A percentile compares a stretch with the other conserved stretches of the same genome.
phyloP scores from a whole-genome alignment of 2,329 filamentous ascomycete genomes.

The Fusarium sterilihyphosum region DNA sequence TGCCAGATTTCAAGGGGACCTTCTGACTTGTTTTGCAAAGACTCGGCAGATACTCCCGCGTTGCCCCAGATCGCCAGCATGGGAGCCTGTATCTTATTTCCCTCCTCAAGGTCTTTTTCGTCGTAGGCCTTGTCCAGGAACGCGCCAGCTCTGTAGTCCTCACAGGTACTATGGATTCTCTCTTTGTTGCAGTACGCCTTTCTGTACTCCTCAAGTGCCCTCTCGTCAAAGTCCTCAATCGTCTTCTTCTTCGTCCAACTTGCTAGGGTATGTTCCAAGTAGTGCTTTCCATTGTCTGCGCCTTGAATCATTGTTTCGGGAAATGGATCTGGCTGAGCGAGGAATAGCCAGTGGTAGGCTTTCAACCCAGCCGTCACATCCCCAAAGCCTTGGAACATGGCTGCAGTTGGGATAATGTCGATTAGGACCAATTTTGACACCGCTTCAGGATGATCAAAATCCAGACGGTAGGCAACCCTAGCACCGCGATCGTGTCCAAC shows the following conservation, averaged over 20 bases:
- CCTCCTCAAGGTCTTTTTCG: rapidly evolving
- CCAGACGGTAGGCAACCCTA: rapidly evolving
- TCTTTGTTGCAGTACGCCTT: not conserved
- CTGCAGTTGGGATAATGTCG: not conserved
- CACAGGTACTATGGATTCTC: not conserved
- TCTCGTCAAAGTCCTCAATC: not conserved
- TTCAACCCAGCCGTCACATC: not conserved
- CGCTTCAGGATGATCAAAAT: rapidly evolving
- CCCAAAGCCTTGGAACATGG: not conserved
- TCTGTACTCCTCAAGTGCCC: not conserved
- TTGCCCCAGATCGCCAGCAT: not conserved
- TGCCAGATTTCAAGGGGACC: not conserved
- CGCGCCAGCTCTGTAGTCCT: not conserved
- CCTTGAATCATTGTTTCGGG: not conserved
- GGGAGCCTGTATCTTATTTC: not conserved
- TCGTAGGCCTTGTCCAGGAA: not conserved
- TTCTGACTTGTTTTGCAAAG: not conserved
- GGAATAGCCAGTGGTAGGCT: not conserved
- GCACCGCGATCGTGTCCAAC: not conserved
- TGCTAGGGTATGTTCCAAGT: not conserved
- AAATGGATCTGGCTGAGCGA: rapidly evolving
- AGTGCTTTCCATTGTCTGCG: rapidly evolving
- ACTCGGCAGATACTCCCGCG: not conserved
- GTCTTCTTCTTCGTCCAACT: not conserved
- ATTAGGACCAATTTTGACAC: rapidly evolving